Evolutionary conservation across 768 basidiomycete genomes (phyloP), one percentile per base, ranked within the genome.

Genomic region (Russula griseocarnosa): DNA sequence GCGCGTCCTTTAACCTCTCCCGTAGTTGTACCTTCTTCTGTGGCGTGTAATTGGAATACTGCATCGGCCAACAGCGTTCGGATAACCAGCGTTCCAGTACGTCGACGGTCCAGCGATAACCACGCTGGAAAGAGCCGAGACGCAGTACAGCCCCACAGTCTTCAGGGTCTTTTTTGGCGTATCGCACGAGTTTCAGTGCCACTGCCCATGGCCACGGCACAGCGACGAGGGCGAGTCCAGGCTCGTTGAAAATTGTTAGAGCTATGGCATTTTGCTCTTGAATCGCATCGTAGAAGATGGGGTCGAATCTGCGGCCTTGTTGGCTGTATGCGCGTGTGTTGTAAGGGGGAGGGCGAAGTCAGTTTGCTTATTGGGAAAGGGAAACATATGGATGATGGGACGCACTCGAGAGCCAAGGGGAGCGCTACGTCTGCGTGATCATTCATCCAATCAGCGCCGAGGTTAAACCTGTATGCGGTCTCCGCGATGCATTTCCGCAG

Each of bases 361-460:
- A 26, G 50, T 42, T 18, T 16, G 40, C 14, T 16, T 14, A 16
- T 42, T 42, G 1, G 1, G 13, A 5, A 16, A 40, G 38, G 6
- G 38, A 32, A 1, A 9, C 9, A 9, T 16, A 42, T 16, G 16
- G 14, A 42, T 42, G 42, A 42, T 46, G 4, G 44, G 20, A 80
- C 86, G 73, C 69, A 87, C 84, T 86, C 83, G 63, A 74, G 72
- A 22, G 83, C 82, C 80, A 85, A 81, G 18, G 88, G 87, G 54
- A 90, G 76, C 3, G 87, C 85, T 16, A 87, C 78, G 66, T 90
- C 88, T 0, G 88, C 84, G 66, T 87, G 84, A 5, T 83, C 81
- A 61, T 89, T 89, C 87, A 90, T 87, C 88, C 88, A 90, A 71
- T 89, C 87, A 60, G 76, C 74, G 26, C 88, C 87, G 55, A 81